These are phyloP conservation scores for Saussurea involucrata DNA, from an alignment of 129 eudicot genomes.

Conservation along the genomic window DNA sequence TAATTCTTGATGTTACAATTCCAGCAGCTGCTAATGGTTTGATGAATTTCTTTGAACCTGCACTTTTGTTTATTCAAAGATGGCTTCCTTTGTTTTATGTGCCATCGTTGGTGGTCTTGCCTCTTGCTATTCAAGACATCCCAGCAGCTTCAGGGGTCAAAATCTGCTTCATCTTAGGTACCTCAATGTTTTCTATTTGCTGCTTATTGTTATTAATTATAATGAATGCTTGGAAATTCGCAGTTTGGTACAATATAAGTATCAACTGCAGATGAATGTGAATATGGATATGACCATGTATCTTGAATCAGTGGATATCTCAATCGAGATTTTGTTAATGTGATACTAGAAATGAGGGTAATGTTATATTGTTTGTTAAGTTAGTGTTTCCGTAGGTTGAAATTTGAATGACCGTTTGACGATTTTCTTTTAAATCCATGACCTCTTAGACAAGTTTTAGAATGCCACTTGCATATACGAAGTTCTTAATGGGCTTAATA, in stretches of 20 bases:
- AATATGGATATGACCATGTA: neutral
- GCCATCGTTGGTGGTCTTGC: conserved; percentile 91
- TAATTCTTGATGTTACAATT: conserved; percentile 64
- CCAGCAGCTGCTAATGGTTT: conserved; percentile 80
- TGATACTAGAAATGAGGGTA: neutral
- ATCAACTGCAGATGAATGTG: neutral
- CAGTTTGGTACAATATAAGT: neutral
- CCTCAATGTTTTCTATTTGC: neutral
- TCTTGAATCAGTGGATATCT: neutral
- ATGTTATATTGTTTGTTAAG: neutral
- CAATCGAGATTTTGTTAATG: neutral
- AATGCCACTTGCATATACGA: no score
- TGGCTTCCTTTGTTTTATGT: conserved; percentile 99
- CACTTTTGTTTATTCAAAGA: conserved; percentile 87
- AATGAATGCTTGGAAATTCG: neutral
- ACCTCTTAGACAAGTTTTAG: no score
- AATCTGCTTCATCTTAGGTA: conserved; percentile 76
- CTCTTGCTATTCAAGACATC: conserved; percentile 86
- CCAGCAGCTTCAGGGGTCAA: conserved; percentile 96
- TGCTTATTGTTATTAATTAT: neutral
- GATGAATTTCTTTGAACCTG: conserved; percentile 88
- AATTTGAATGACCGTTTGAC: no score
- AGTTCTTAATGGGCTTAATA: no score
- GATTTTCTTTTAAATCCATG: no score
- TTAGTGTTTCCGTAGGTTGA: neutral